Evolutionary conservation across 495 filamentous ascomycete species (phyloP), one percentile per base, ranked within the genome.

Genomic region (Cudoniella acicularis): DNA sequence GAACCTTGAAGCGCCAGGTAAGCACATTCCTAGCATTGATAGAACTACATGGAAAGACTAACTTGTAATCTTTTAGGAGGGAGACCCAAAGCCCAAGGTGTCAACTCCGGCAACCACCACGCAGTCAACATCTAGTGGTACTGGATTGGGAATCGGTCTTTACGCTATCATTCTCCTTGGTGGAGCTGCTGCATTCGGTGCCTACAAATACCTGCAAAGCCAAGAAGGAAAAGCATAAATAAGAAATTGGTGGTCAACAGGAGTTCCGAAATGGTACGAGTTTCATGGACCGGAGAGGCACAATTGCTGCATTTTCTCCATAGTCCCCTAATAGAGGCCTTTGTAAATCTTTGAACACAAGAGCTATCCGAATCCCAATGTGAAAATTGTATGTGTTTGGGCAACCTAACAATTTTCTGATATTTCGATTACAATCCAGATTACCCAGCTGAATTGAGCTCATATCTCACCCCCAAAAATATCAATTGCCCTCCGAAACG

Each of bases 1-100:
- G 91, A 54, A 83, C 64, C 24, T 75, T 99, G 65, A 96, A 96
- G 84, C 84, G 92, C 72, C 72, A 86, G 80, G 93, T 97, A 85
- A 63, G 80, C 70, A 41, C 26, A 61, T 21, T 23, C 20, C 20
- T n/a, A 16, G n/a, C 67, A 67, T 52, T 62, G 59, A 45, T 49
- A 49, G 10, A 10, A 18, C 21, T 41, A 26, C 30, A 41, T 10
- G 18, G 3, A 3, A 9, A 64, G 46, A 36, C 47, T 57, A 47
- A 60, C 24, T 18, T 45, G 11, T 27, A 41, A 36, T 60, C 49
- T 46, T 52, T 59, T 66, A 98, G 93, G 80, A 86, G 64, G 91
- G 90, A 72, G 92, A 96, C 83, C 91, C 95, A 36, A 78, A 74
- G 59, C 88, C 90, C 67, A 85, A 87, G 63, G 64, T 79, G 57